Conservation (phyloP, 306 rosid species). For the Trifolium fragiferum region DNA sequence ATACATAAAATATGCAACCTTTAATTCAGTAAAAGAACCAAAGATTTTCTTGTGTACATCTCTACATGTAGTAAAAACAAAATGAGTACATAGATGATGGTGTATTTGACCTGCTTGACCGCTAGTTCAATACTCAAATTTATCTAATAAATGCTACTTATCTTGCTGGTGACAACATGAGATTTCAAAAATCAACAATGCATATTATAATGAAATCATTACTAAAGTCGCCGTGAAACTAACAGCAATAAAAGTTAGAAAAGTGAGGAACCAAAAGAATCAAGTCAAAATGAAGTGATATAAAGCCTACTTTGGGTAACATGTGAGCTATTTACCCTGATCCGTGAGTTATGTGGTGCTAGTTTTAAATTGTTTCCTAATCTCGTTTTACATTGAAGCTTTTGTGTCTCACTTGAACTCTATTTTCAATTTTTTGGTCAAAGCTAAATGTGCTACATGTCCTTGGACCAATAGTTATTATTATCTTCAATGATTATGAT, state of each 20-base stretch:
- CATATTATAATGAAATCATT: conserved; percentile 23
- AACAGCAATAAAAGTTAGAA: conserved; percentile 9
- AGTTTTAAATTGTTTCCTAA: neutral
- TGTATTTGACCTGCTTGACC: conserved; percentile 25
- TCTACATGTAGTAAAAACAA: conserved; percentile 7
- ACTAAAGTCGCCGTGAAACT: neutral
- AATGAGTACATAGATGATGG: conserved; percentile 9
- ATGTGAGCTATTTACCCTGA: conserved; percentile 7
- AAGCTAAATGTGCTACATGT: neutral
- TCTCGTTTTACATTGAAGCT: neutral
- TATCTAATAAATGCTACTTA: conserved; percentile 20
- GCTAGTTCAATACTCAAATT: conserved; percentile 12
- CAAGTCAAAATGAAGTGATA: conserved; percentile 24
- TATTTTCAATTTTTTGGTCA: neutral
- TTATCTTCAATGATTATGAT: conserved; percentile 6
- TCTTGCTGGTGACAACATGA: conserved; percentile 22
- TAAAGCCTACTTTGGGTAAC: conserved; percentile 28
- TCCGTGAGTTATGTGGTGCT: neutral
- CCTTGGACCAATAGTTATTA: neutral
- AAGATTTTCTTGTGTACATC: conserved; percentile 6
- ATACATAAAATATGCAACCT: conserved; percentile 25
- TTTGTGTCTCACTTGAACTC: conserved; percentile 11
- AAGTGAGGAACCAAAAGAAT: conserved; percentile 27
- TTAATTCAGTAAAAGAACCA: neutral
- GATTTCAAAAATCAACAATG: conserved; percentile 14